Evolutionary conservation across 2,329 filamentous ascomycete genomes (phyloP).

Genomic region (Didymella keratinophila): DNA sequence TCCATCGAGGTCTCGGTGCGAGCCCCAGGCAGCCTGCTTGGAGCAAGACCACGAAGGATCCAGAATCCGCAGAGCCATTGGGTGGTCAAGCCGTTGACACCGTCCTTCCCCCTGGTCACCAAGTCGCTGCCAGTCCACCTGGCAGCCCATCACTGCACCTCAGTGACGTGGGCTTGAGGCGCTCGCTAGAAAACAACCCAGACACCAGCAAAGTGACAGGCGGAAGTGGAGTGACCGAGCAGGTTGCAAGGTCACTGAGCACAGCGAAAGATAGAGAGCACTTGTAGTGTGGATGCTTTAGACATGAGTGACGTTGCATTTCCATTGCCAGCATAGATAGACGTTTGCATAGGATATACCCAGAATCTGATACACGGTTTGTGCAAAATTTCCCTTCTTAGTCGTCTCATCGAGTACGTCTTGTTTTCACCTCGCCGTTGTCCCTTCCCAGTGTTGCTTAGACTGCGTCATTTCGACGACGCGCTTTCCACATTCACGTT

Average conservation of each 20-base stretch:
- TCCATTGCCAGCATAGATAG: constrained; percentile 17
- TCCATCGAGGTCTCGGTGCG: constrained; percentile 52
- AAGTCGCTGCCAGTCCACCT: constrained; percentile 29
- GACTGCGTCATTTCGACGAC: background rate
- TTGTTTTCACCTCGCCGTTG: background rate
- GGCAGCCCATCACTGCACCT: constrained; percentile 34
- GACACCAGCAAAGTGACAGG: constrained; percentile 9
- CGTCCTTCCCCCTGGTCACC: constrained; percentile 25
- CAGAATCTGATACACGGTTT: constrained; percentile 24
- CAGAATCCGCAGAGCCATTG: constrained; percentile 42
- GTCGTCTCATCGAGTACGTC: background rate
- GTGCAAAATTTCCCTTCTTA: constrained; percentile 2
- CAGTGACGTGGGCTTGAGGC: constrained; percentile 43
- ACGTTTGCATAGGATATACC: constrained; percentile 20
- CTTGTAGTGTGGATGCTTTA: constrained; percentile 10
- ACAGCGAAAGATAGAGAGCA: constrained; percentile 29
- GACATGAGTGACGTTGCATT: constrained; percentile 9
- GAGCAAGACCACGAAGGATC: constrained; percentile 32
- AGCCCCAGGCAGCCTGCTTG: constrained; percentile 24
- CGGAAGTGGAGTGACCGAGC: constrained; percentile 42
- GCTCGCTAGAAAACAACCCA: constrained; percentile 40
- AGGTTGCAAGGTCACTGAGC: constrained; percentile 42
- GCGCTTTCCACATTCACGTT: constrained; percentile 13
- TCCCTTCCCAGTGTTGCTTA: background rate
- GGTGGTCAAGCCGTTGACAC: constrained; percentile 21